Conservation (phyloP, 2,329 filamentous ascomycete species). For the Cryphonectria parasitica region DNA sequence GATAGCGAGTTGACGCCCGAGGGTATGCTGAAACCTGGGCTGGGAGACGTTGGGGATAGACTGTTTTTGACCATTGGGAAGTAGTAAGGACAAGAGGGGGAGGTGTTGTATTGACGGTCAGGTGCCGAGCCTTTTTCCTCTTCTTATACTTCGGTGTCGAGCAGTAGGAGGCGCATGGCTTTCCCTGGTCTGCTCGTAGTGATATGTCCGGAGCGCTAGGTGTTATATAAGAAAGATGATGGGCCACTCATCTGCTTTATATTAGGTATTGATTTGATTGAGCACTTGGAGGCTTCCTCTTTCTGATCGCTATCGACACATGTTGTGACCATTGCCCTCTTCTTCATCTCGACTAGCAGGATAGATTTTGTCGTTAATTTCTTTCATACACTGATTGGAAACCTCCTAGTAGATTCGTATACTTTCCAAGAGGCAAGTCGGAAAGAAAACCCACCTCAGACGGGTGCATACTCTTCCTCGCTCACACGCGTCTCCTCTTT, state of each 20-base stretch:
- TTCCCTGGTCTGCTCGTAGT: not conserved
- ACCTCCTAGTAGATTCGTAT: not conserved
- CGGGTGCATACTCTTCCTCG: slow-evolving; percentile 65
- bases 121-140: not conserved
- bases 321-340: not conserved
- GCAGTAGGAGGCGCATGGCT: not conserved
- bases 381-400: not conserved
- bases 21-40: slow-evolving; percentile 88
- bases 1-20: slow-evolving; percentile 74
- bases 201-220: not conserved
- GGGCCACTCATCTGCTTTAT: not conserved
- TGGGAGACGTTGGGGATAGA: slow-evolving; percentile 90
- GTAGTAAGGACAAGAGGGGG: slow-evolving; percentile 41
- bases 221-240: not conserved
- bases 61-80: slow-evolving; percentile 90
- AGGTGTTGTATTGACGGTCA: not conserved
- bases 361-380: not conserved
- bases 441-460: slow-evolving; percentile 27
- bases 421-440: not conserved
- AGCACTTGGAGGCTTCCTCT: not conserved
- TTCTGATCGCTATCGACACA: not conserved
- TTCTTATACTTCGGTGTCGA: not conserved
- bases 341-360: not conserved
- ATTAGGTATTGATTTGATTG: not conserved
- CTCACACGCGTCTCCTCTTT: slow-evolving; percentile 76